Evolutionary conservation across 2,329 filamentous ascomycete genomes (phyloP).

Genomic region (Ploettnerulaceae sp.): DNA sequence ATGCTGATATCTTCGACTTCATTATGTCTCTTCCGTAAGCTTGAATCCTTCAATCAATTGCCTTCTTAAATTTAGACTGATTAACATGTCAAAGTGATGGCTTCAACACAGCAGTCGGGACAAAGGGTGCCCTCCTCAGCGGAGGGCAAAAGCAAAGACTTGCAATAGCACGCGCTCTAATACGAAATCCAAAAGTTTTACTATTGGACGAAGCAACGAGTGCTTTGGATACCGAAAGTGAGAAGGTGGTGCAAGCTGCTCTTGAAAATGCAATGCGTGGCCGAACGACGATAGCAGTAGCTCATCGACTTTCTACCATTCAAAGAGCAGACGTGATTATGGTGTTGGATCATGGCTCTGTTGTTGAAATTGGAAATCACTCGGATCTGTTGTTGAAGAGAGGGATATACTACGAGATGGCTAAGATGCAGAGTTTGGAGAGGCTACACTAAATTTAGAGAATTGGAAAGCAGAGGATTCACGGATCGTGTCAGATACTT

Average conservation of each 20-base stretch:
- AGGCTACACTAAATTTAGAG: too few species aligned
- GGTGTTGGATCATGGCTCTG: too few species aligned
- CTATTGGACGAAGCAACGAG: constrained; percentile 78
- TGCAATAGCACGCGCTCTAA: constrained; percentile 78
- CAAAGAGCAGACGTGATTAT: too few species aligned
- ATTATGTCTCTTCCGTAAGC: constrained; percentile 45
- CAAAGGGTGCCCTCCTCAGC: constrained; percentile 75
- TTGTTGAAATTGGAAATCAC: too few species aligned
- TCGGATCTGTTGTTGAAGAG: too few species aligned
- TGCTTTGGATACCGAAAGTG: constrained; percentile 68
- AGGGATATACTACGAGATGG: too few species aligned
- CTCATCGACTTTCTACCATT: too few species aligned
- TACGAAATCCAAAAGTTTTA: constrained; percentile 80
- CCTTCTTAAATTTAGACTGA: not conserved
- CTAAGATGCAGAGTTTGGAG: too few species aligned
- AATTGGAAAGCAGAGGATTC: too few species aligned
- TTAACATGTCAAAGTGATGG: constrained; percentile 47
- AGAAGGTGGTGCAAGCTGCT: constrained; percentile 76
- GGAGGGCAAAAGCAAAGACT: constrained; percentile 93
- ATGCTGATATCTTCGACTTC: constrained; percentile 48
- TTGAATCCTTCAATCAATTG: constrained; percentile 47
- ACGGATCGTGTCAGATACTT: too few species aligned
- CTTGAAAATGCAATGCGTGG: too few species aligned
- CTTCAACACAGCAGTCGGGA: constrained; percentile 78
- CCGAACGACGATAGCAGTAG: too few species aligned